Evolutionary conservation across 2,329 filamentous ascomycete species (phyloP).

Genomic region (Ciborinia camelliae): DNA sequence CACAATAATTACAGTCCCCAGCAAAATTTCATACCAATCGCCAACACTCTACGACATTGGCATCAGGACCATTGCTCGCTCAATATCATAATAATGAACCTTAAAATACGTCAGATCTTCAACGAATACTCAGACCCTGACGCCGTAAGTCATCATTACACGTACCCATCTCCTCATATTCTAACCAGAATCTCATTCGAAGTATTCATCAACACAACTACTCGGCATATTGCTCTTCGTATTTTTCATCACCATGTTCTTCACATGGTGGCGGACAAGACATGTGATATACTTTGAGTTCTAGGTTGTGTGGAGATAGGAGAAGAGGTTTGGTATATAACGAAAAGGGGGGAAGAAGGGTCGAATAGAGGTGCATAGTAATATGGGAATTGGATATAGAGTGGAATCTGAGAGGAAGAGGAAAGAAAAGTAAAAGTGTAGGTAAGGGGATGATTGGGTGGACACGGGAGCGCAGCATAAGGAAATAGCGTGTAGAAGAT

Average conservation of each 20-base stretch:
- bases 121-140: not conserved
- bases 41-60: no score
- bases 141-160: not conserved
- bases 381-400: no score
- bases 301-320: not conserved
- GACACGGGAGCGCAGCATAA: no score
- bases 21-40: not conserved
- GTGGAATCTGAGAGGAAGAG: no score
- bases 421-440: no score
- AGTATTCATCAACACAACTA: not conserved
- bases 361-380: no score
- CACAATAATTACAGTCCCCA: not conserved
- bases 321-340: not conserved
- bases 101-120: not conserved
- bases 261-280: not conserved
- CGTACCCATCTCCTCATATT: not conserved
- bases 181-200: not conserved
- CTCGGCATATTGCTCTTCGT: no score
- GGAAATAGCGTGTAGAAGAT: no score
- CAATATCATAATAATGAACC: not conserved
- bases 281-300: not conserved
- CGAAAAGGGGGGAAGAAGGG: no score
- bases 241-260: no score
- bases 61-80: no score
- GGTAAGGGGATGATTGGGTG: no score